A percentile compares a stretch with the other conserved stretches of the same genome.
Conservation (phyloP, 306 rosid genomes). For the Cucurbita moschata region DNA sequence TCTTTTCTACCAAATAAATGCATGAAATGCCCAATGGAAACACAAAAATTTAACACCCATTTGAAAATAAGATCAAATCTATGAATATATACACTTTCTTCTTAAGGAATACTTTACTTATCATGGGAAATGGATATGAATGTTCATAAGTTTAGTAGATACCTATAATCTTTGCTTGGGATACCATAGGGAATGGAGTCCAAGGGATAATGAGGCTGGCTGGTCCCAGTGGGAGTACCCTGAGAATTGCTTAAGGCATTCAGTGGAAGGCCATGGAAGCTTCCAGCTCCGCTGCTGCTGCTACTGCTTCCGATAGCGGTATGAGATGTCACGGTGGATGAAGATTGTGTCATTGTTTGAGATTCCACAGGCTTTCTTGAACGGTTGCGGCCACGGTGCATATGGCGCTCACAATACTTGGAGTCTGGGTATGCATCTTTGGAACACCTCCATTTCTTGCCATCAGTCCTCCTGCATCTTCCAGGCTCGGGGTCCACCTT, state of each 20-base stretch:
- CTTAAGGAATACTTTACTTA: neutral
- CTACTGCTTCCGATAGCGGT: slow-evolving; percentile 31
- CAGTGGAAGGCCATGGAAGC: slow-evolving; percentile 49
- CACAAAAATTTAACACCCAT: neutral
- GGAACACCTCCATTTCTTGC: slow-evolving; percentile 85
- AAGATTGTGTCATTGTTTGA: slow-evolving; percentile 39
- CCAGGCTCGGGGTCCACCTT: slow-evolving; percentile 94
- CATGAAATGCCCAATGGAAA: neutral
- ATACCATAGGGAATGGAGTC: slow-evolving; percentile 46
- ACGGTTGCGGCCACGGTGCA: slow-evolving; percentile 93
- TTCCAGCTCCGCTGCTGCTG: slow-evolving; percentile 18
- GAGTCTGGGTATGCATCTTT: slow-evolving; percentile 81
- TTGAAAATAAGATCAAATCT: neutral
- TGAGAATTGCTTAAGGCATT: slow-evolving; percentile 40
- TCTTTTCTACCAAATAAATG: slow-evolving; percentile 6
- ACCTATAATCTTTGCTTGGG: slow-evolving; percentile 66
- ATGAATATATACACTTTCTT: neutral
- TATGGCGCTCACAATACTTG: slow-evolving; percentile 88
- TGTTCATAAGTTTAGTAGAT: neutral
- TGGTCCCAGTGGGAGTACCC: slow-evolving; percentile 34
- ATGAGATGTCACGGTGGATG: slow-evolving; percentile 42
- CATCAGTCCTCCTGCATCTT: slow-evolving; percentile 83
- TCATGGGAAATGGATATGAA: neutral
- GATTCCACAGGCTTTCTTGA: slow-evolving; percentile 99
- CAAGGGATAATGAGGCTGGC: slow-evolving; percentile 33